Percentiles rank a stretch among this genome's conserved stretches.
phyloP scores from a whole-genome alignment of 2,329 filamentous ascomycete genomes.

The Fusarium euwallaceae region DNA sequence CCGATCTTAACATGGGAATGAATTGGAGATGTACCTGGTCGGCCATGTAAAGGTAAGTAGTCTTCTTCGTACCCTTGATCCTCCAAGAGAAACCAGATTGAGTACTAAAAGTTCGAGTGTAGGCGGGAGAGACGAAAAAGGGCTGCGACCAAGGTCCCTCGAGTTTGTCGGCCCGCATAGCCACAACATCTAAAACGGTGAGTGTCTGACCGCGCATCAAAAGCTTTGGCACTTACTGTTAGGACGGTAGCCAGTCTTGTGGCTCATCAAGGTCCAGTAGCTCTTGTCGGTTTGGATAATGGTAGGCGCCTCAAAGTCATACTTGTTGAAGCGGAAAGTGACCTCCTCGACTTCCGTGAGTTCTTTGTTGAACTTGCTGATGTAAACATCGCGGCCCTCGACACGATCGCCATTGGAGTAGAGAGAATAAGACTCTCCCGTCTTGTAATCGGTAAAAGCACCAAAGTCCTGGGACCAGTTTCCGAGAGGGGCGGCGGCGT shows the following conservation, averaged over 20 bases:
- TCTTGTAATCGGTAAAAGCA: conserved; percentile 71
- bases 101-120: conserved; percentile 65
- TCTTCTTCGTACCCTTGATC: conserved; percentile 60
- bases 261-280: conserved; percentile 72
- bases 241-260: conserved; percentile 73
- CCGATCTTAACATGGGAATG: neutral
- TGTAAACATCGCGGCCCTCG: conserved; percentile 69
- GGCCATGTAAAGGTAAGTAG: conserved; percentile 63
- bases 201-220: rapidly evolving
- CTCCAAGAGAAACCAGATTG: conserved; percentile 64
- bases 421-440: conserved; percentile 67
- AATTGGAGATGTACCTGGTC: conserved; percentile 50
- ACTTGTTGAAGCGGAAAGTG: conserved; percentile 69
- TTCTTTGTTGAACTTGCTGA: conserved; percentile 66
- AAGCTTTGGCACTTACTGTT: conserved; percentile 55
- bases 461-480: conserved; percentile 75
- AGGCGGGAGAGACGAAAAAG: conserved; percentile 61
- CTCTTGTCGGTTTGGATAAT: conserved; percentile 71
- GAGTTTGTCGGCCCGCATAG: conserved; percentile 63
- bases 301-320: conserved; percentile 70
- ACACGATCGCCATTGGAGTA: conserved; percentile 70
- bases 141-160: conserved; percentile 66
- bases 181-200: conserved; percentile 59
- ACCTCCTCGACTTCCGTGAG: conserved; percentile 65
- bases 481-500: conserved; percentile 67